Percentiles rank a stretch among this genome's conserved stretches.
Conservation (phyloP, 164 flowering plant genomes). For the Paratinospora sagittata region DNA sequence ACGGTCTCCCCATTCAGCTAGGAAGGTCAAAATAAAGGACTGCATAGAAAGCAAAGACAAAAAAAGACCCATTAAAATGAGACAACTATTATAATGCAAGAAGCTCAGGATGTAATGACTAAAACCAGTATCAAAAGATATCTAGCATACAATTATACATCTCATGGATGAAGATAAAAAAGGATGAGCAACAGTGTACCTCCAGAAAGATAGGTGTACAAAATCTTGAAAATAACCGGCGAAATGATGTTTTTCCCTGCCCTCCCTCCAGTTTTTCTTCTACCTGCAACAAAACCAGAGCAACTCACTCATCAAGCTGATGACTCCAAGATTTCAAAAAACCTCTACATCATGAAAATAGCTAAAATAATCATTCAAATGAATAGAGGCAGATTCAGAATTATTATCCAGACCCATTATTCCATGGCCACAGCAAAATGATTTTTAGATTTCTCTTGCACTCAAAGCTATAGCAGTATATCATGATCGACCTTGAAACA, state of each 20-base stretch:
- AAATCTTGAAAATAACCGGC: conserved; percentile 90
- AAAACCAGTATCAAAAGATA: neutral
- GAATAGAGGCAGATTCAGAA: neutral
- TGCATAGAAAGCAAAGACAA: conserved; percentile 32
- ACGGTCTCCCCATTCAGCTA: conserved; percentile 99
- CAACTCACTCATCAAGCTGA: neutral
- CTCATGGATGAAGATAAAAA: neutral
- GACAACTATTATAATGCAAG: neutral
- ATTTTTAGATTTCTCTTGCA: no score
- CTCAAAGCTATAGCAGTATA: no score
- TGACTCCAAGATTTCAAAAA: no score
- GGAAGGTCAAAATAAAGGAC: conserved; percentile 87
- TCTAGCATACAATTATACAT: neutral
- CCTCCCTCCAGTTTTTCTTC: conserved; percentile 93
- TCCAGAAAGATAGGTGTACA: conserved; percentile 94
- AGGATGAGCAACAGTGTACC: conserved; percentile 32
- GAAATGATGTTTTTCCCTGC: conserved; percentile 72
- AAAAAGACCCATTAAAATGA: neutral
- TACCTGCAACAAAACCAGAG: conserved; percentile 39
- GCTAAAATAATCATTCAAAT: neutral
- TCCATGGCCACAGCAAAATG: neutral
- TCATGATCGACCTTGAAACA: no score
- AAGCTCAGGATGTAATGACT: neutral
- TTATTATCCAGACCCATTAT: neutral
- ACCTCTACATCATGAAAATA: neutral